Evolutionary conservation across 2,329 filamentous ascomycete genomes (phyloP).

Genomic region (Canariomyces notabilis): DNA sequence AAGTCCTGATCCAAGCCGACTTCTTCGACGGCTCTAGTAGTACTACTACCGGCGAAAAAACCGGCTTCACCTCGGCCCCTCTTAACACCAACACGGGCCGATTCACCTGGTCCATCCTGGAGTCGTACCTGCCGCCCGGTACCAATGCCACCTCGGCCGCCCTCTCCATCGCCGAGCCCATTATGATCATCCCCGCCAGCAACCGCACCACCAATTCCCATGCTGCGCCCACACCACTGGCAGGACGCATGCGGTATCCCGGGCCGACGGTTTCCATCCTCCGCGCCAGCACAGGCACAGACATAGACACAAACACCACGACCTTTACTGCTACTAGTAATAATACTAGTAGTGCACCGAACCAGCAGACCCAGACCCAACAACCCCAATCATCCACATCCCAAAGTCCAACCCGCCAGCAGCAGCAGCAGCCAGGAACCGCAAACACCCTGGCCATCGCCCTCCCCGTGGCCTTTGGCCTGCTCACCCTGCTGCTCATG

Average conservation of each 20-base stretch:
- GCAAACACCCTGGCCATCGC: slow-evolving; percentile 12
- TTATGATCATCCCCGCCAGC: slow-evolving; percentile 1
- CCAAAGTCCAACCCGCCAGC: not conserved
- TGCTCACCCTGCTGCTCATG: slow-evolving; percentile 11
- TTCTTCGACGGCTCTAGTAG: slow-evolving; percentile 5
- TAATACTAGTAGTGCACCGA: not conserved
- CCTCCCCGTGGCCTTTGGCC: slow-evolving; percentile 11
- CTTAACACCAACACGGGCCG: slow-evolving; percentile 3
- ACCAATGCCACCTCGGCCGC: slow-evolving; percentile 4
- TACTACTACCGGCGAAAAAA: not conserved
- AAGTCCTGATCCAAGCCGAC: slow-evolving; percentile 17
- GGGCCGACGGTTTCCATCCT: slow-evolving; percentile 9
- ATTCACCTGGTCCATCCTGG: slow-evolving; percentile 15
- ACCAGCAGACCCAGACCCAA: not conserved
- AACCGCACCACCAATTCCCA: slow-evolving; percentile 2
- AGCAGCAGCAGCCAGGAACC: not conserved
- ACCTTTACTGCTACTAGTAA: not conserved
- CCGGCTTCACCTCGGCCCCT: slow-evolving; percentile 13
- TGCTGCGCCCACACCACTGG: slow-evolving; percentile 1
- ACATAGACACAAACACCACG: too few relatives aligned
- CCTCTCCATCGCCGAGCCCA: slow-evolving; percentile 14
- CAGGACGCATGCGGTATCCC: slow-evolving; percentile 8
- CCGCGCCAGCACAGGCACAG: not conserved
- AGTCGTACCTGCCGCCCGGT: slow-evolving; percentile 6
- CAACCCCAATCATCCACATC: not conserved